These are phyloP conservation scores for Microcyclosporella mali DNA, from an alignment of 2,329 filamentous ascomycete genomes.

Conservation along the genomic window DNA sequence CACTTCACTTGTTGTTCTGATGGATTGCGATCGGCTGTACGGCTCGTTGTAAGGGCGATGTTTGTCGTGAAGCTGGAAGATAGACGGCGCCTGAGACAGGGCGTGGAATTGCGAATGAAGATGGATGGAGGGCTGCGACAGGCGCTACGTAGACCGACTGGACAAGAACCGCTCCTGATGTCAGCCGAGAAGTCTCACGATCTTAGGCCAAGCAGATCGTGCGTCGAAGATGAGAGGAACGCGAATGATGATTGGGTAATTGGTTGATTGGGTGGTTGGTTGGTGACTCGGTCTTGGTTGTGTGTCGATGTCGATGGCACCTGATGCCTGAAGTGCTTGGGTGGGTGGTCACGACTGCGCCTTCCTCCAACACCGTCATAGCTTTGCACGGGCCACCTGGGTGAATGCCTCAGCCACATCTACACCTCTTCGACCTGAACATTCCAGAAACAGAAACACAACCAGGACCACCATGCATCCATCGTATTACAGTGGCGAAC, in stretches of 20 bases:
- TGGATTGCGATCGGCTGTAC: conserved; percentile 3
- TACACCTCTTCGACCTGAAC: not conserved
- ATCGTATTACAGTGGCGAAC: not conserved
- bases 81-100: conserved; percentile 19
- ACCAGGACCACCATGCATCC: too few relatives aligned
- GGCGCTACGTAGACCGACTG: conserved; percentile 12
- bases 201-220: too few relatives aligned
- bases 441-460: too few relatives aligned
- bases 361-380: conserved; percentile 4
- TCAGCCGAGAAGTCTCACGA: too few relatives aligned
- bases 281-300: too few relatives aligned
- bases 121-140: conserved; percentile 4
- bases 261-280: too few relatives aligned
- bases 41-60: conserved; percentile 11
- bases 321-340: conserved; percentile 1
- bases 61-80: conserved; percentile 5
- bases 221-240: too few relatives aligned
- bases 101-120: conserved; percentile 2
- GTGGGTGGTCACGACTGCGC: conserved; percentile 9
- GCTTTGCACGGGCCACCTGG: conserved; percentile 1
- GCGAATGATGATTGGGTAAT: too few relatives aligned
- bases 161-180: conserved; percentile 1
- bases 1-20: too few relatives aligned
- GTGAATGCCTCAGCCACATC: not conserved
- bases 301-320: too few relatives aligned